Evolutionary conservation across 345 rosid species (phyloP), one percentile per base, ranked within the genome.

Genomic region (Sonneratia alba): DNA sequence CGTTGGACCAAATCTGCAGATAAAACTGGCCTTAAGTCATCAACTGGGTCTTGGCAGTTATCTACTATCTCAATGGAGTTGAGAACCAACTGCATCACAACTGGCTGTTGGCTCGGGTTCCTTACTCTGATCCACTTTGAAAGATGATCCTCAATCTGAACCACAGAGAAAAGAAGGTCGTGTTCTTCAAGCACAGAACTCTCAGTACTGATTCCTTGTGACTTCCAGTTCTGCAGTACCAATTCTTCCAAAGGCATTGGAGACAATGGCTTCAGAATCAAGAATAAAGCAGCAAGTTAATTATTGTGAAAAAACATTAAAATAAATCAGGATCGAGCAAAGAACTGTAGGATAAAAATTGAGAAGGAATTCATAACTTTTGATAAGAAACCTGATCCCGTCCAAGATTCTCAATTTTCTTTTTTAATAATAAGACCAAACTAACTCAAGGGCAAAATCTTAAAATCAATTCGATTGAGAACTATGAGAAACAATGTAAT

Each of bases 51-150:
- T 79, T 66, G 79, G 79, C 96, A 87, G 36, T 82, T 79, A 71
- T 89, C 86, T 22, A 89, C 38, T 40, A 86, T 81, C 84, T 86
- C 86, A 67, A 81, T 87, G 0, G 92, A 80, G 78, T 85, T 83
- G 66, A 89, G 86, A 73, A 89, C 79, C 70, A 90, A 87, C 85
- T 90, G 92, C 91, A 90, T 85, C 67, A 85, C 76, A 71, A 88
- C 88, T 16, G 92, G 89, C 32, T 80, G 81, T 63, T 75, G 79
- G 76, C 91, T 87, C 48, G 96, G 96, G 78, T 90, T 90, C 74
- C 71, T 81, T 19, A 87, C 91, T 16, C 84, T 83, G 83, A 90
- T 86, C 91, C 87, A 85, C 75, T 80, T 81, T 18, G 87, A 73
- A 66, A 36, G 53, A 78, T 81, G 78, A 75, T 78, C 76, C 67